phyloP scores from a whole-genome alignment of 768 basidiomycete species.

The Calocybe indica region DNA sequence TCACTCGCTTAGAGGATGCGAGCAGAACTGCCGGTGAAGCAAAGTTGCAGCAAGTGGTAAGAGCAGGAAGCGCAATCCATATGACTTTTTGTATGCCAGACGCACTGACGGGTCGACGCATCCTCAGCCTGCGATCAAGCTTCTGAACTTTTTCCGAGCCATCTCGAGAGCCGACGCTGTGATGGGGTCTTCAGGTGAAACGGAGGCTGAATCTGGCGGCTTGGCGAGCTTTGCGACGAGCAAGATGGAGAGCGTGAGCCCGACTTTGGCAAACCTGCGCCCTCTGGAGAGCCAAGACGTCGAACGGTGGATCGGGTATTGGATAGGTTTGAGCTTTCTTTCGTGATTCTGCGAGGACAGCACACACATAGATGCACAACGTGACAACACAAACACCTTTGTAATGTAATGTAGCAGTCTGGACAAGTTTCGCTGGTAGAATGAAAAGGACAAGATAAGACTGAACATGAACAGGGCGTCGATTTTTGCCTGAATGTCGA shows the following conservation, averaged over 20 bases:
- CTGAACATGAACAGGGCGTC: no score
- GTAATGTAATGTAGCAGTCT: no score
- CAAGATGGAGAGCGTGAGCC: background rate
- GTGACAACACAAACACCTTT: no score
- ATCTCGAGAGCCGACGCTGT: slow-evolving; percentile 1
- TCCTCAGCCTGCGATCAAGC: slow-evolving; percentile 8
- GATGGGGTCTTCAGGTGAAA: no score
- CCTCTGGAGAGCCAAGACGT: background rate
- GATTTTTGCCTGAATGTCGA: no score
- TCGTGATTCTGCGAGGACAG: no score
- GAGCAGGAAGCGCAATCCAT: background rate
- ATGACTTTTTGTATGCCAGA: background rate
- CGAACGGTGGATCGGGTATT: background rate
- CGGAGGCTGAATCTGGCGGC: slow-evolving; percentile 9
- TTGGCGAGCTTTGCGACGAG: slow-evolving; percentile 7
- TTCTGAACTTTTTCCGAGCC: slow-evolving; percentile 11
- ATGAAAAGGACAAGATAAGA: no score
- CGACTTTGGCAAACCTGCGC: background rate
- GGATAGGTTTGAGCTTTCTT: background rate
- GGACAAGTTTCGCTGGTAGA: no score
- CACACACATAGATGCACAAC: no score
- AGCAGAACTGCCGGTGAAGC: slow-evolving; percentile 8
- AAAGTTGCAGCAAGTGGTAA: slow-evolving; percentile 7
- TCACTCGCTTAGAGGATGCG: slow-evolving; percentile 7
- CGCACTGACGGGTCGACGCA: background rate